phyloP scores from a whole-genome alignment of 805 yeast species.

The Hanseniaspora nectarophila region DNA sequence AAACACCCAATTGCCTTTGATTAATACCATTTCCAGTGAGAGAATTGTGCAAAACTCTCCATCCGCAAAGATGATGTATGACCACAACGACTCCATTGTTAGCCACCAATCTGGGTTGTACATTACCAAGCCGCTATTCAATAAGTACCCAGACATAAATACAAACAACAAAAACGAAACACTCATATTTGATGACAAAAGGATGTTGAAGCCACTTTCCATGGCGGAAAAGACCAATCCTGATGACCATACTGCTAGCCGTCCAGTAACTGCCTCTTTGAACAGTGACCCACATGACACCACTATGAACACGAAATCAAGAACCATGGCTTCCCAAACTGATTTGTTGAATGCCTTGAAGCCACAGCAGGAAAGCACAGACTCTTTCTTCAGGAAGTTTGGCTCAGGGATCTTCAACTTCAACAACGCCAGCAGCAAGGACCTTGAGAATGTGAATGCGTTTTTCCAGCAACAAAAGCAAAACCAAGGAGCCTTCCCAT shows the following conservation, averaged over 20 bases:
- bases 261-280: background rate
- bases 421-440: constrained; percentile 8
- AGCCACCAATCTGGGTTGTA: constrained; percentile 7
- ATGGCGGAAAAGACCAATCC: constrained; percentile 3
- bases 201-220: background rate
- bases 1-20: background rate
- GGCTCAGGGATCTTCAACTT: constrained; percentile 13
- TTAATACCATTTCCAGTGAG: background rate
- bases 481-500: background rate
- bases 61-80: background rate
- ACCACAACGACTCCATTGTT: background rate
- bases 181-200: background rate
- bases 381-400: constrained; percentile 14
- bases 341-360: constrained; percentile 4
- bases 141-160: background rate
- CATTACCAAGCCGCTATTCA: background rate
- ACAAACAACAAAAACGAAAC: background rate
- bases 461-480: constrained; percentile 12
- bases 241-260: background rate
- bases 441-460: constrained; percentile 13
- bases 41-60: background rate
- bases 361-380: constrained; percentile 13
- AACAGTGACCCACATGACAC: background rate
- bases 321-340: background rate
- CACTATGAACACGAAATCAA: background rate